phyloP scores from a whole-genome alignment of 257 asterid species.

The Leptodermis oblonga region DNA sequence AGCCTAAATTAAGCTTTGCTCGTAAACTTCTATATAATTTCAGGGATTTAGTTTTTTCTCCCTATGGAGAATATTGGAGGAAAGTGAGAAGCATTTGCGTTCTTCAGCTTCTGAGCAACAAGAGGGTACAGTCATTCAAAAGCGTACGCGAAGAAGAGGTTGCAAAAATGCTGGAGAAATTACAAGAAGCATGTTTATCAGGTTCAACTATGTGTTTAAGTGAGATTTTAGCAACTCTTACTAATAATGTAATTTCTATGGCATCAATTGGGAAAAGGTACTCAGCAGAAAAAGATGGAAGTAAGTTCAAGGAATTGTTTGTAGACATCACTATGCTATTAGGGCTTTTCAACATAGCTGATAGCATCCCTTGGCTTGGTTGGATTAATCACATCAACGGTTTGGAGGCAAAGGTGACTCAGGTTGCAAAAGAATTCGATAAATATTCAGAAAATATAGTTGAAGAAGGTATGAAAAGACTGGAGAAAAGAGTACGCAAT shows the following conservation, averaged over 20 bases:
- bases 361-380: neutral
- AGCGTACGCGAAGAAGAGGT: neutral
- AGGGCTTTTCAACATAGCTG: neutral
- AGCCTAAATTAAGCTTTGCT: neutral
- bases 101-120: constrained; percentile 2
- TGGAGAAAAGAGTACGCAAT: neutral
- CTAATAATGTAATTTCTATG: neutral
- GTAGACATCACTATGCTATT: neutral
- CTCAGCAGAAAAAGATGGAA: neutral
- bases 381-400: neutral
- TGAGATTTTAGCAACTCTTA: neutral
- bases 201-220: neutral
- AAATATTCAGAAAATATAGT: neutral
- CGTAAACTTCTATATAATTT: neutral
- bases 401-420: neutral
- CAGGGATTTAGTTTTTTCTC: neutral
- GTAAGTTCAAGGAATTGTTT: neutral
- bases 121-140: constrained; percentile 4
- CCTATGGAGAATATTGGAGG: constrained; percentile 11
- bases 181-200: neutral
- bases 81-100: constrained; percentile 5
- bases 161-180: neutral
- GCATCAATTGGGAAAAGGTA: constrained; percentile 1
- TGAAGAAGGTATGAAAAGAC: neutral
- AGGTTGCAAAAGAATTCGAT: neutral